phyloP scores from a whole-genome alignment of 345 rosid species.

The Laguncularia racemosa region DNA sequence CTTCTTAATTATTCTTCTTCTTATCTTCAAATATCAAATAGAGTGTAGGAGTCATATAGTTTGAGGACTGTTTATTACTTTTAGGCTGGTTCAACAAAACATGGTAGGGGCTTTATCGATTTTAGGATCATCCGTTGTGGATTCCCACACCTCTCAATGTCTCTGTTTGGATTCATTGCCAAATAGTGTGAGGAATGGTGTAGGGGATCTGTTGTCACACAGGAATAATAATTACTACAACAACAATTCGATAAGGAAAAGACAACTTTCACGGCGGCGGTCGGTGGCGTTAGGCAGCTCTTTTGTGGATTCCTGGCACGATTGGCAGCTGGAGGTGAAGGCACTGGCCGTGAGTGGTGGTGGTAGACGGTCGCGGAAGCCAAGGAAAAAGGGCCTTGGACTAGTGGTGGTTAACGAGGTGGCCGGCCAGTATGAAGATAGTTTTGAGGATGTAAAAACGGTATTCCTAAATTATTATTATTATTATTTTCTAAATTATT shows the following conservation, averaged over 20 bases:
- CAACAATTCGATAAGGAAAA: conserved; percentile 33
- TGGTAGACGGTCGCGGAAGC: conserved; percentile 26
- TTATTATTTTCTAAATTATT: no score
- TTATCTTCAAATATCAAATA: not conserved
- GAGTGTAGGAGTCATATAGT: not conserved
- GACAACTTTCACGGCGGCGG: conserved; percentile 22
- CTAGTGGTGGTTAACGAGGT: conserved; percentile 42
- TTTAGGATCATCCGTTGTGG: conserved; percentile 61
- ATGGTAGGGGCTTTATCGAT: conserved; percentile 61
- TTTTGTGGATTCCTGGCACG: conserved; percentile 46
- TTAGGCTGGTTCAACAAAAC: conserved; percentile 9
- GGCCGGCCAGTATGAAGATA: conserved; percentile 88
- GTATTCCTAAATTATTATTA: conserved; percentile 29
- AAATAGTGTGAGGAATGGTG: conserved; percentile 14
- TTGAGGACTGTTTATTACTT: no score
- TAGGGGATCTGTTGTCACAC: conserved; percentile 24
- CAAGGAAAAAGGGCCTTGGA: conserved; percentile 30
- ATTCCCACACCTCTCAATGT: conserved; percentile 50
- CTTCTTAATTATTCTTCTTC: not conserved
- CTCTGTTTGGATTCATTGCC: conserved; percentile 56
- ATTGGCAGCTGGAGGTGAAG: conserved; percentile 45
- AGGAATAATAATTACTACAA: not conserved
- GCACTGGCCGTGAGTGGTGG: conserved; percentile 15
- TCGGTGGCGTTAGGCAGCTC: conserved; percentile 47
- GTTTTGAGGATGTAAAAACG: conserved; percentile 71